Percentiles rank a stretch among this genome's conserved stretches.
Conservation (phyloP, 2,329 filamentous ascomycete genomes). For the Immersiporthe knoxdaviesiana region DNA sequence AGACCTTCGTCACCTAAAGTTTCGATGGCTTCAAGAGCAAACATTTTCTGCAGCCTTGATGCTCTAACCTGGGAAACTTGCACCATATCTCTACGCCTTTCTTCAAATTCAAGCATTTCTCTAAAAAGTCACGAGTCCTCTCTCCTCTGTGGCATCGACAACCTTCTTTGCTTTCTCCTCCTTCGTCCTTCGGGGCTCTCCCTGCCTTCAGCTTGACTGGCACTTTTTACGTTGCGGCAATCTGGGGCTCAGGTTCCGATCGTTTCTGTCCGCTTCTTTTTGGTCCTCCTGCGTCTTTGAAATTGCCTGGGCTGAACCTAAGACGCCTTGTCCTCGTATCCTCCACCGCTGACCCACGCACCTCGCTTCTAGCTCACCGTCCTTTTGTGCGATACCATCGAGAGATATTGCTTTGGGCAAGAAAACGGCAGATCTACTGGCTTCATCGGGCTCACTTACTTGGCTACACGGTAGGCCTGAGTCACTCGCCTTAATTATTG, state of each 20-base stretch:
- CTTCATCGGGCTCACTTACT: background rate
- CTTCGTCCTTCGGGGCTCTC: background rate
- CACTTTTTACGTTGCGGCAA: too few relatives aligned
- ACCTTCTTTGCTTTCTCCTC: too few relatives aligned
- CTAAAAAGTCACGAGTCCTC: background rate
- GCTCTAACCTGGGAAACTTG: background rate
- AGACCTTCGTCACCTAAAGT: background rate
- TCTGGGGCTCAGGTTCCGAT: background rate
- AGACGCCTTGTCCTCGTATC: too few relatives aligned
- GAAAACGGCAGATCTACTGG: background rate
- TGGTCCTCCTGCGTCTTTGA: background rate
- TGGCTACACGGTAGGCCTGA: background rate
- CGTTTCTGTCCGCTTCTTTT: background rate
- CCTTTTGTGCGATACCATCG: background rate
- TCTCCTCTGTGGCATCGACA: too few relatives aligned
- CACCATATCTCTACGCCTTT: background rate
- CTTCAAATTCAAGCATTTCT: background rate
- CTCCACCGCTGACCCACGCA: too few relatives aligned
- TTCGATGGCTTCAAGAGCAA: background rate
- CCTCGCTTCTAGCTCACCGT: background rate
- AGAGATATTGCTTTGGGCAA: too few relatives aligned
- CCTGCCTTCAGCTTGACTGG: background rate
- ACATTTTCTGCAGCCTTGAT: background rate
- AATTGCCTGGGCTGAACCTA: background rate
- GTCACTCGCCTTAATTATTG: background rate